These are phyloP conservation scores for Fagus crenata DNA, from an alignment of 306 rosid species.

Conservation along the genomic window DNA sequence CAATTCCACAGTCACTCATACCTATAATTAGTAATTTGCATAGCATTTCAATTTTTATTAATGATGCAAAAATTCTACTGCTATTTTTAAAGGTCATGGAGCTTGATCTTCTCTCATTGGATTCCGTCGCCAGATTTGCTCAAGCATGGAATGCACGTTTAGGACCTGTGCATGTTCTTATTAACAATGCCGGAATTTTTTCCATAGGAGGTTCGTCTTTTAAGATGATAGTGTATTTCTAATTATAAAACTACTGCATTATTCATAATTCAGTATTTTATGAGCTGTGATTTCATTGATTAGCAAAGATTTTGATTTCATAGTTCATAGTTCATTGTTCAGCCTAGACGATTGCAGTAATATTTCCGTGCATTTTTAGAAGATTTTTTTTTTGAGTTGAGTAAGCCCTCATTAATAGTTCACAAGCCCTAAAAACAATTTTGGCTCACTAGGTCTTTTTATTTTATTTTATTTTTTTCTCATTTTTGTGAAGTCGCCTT, in stretches of 20 bases:
- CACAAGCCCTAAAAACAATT: too few relatives aligned
- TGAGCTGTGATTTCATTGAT: background rate
- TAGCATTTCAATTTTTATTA: background rate
- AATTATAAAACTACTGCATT: background rate
- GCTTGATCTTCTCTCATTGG: slow-evolving; percentile 91
- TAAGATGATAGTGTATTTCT: too few relatives aligned
- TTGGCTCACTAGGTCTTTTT: too few relatives aligned
- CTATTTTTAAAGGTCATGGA: slow-evolving; percentile 64
- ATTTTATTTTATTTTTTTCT: background rate
- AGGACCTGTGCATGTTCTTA: slow-evolving; percentile 85
- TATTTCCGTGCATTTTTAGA: too few relatives aligned
- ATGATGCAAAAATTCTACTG: background rate
- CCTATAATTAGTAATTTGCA: too few relatives aligned
- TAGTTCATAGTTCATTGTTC: too few relatives aligned
- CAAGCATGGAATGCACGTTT: slow-evolving; percentile 86
- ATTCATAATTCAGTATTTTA: background rate
- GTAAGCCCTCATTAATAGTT: too few relatives aligned
- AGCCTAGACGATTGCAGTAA: too few relatives aligned
- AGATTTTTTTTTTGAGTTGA: too few relatives aligned
- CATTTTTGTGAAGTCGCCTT: background rate
- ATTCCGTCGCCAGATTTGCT: slow-evolving; percentile 81
- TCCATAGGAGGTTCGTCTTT: slow-evolving; percentile 79
- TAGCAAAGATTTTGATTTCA: background rate
- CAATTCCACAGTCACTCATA: too few relatives aligned
- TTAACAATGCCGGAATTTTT: slow-evolving; percentile 96